Base-by-base conservation (phyloP, 805 yeast genomes). In the Nakazawaea sp. region DNA sequence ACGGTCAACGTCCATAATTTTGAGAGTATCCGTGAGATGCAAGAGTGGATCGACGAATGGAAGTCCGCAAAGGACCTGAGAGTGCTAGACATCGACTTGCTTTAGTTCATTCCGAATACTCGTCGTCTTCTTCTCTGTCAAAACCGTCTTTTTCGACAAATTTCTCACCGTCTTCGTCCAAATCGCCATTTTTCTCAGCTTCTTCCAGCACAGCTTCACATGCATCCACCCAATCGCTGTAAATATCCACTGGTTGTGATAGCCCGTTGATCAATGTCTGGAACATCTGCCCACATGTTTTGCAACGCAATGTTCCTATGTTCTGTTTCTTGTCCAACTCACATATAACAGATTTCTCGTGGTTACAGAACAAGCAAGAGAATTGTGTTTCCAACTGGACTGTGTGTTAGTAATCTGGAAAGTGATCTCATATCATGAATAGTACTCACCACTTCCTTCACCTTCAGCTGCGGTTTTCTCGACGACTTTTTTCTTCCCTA, bases 161-260 rank as follows among this genome's bases (percentile, higher is more conserved):
- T 7, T 46, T 55, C 23, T 52, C 63, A 19, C 49, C 60, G 11
- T 52, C 60, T 5, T 47, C 48, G 10, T 52, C 61, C 37, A 61
- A 58, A 18, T 49, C 55, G 26, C 53, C 55, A 8, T 61, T 62
- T 31, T 58, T 58, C 43, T 66, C 65, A 16, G 65, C 72, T 63
- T 81, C 86, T 46, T 82, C 85, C 0, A 90, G 92, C 36, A 84
- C 81, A 24, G 84, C 87, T 51, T 83, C 94, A 61, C 90, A 84
- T 1, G 97, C 97, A 65, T 90, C 98, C 36, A 87, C 87, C 98
- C 98, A 90, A 57, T 90, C 97, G 33, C 95, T 81, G 55, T 90
- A 90, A 12, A 90, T 83, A 61, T 90, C 98, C 29, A 90, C 88
- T 0, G 98, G 96, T 41, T 85, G 96, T 12, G 87, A 77, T 35